Evolutionary conservation across 495 filamentous ascomycete genomes (phyloP).

Genomic region (Penicillium canariense): DNA sequence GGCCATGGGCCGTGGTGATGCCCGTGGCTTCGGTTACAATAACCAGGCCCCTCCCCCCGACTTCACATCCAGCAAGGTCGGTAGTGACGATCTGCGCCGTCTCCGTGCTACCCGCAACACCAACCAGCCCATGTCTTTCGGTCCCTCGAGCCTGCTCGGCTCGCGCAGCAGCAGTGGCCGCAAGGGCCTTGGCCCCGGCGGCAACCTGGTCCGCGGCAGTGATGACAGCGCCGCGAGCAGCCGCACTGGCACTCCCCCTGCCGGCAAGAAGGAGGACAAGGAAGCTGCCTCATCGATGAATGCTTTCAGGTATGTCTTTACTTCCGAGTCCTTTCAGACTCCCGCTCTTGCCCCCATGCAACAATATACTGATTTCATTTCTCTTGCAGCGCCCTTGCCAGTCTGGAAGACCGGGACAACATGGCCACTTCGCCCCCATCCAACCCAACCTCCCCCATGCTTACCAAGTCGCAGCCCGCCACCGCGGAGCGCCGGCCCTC

Average conservation of each 20-base stretch:
- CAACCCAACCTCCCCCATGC: conserved; percentile 55
- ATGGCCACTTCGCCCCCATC: conserved; percentile 59
- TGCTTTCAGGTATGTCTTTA: conserved; percentile 73
- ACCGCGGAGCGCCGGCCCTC: conserved; percentile 42
- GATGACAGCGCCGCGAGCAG: conserved; percentile 84
- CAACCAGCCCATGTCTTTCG: conserved; percentile 61
- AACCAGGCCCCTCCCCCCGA: conserved; percentile 65
- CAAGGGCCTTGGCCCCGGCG: conserved; percentile 68
- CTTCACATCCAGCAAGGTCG: conserved; percentile 74
- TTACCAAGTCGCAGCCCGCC: conserved; percentile 53
- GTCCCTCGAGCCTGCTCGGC: conserved; percentile 75
- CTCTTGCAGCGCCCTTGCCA: conserved; percentile 53
- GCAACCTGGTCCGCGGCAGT: conserved; percentile 63
- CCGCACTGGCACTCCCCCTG: conserved; percentile 80
- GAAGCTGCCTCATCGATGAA: conserved; percentile 71
- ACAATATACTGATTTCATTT: not conserved
- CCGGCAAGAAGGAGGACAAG: conserved; percentile 64
- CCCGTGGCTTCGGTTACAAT: conserved; percentile 67
- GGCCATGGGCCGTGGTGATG: conserved; percentile 78
- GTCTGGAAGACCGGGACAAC: conserved; percentile 55
- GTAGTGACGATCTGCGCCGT: conserved; percentile 83
- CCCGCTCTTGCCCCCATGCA: not conserved
- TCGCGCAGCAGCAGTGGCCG: conserved; percentile 80
- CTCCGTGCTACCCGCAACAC: conserved; percentile 64
- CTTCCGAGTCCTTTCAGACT: not conserved